Percentiles rank a stretch among this genome's conserved stretches.
Evolutionary conservation across 2,329 filamentous ascomycete genomes (phyloP).

Genomic region (Alternaria infectoria): DNA sequence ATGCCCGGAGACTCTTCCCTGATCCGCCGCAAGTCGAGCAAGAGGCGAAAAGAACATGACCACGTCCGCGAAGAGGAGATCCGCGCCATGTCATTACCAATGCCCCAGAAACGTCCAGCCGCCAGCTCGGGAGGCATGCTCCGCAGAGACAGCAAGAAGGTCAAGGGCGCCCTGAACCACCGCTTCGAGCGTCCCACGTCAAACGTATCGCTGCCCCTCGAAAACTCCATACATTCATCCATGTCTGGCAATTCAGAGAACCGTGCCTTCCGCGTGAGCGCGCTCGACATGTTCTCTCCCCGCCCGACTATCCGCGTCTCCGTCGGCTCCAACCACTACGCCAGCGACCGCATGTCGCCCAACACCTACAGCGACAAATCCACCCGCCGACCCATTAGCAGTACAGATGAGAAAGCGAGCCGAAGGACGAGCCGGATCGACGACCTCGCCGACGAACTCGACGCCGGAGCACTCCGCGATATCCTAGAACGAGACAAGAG

Average conservation of each 20-base stretch:
- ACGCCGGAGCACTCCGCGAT: constrained; percentile 82
- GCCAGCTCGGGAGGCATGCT: constrained; percentile 66
- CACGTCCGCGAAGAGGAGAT: constrained; percentile 85
- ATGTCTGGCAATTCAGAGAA: constrained; percentile 78
- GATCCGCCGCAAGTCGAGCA: constrained; percentile 74
- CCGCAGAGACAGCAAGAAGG: constrained; percentile 70
- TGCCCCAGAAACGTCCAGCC: constrained; percentile 68
- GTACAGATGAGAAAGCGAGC: constrained; percentile 54
- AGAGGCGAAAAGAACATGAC: constrained; percentile 67
- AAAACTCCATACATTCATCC: constrained; percentile 76
- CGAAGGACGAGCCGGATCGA: constrained; percentile 69
- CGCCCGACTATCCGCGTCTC: constrained; percentile 82
- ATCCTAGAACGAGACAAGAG: constrained; percentile 89
- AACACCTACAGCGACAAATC: constrained; percentile 56
- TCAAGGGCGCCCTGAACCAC: constrained; percentile 62
- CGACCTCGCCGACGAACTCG: constrained; percentile 80
- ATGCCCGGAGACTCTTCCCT: constrained; percentile 63
- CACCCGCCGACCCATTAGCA: constrained; percentile 56
- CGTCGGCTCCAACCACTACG: constrained; percentile 65
- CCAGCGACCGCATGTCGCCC: constrained; percentile 38
- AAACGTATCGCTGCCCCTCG: constrained; percentile 75
- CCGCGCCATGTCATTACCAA: constrained; percentile 76
- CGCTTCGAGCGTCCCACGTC: constrained; percentile 69
- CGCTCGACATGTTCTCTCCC: constrained; percentile 81
- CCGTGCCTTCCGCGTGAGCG: constrained; percentile 79